These are phyloP conservation scores for Podospora pseudopauciseta DNA, from an alignment of 495 filamentous ascomycete species.

Conservation along the genomic window DNA sequence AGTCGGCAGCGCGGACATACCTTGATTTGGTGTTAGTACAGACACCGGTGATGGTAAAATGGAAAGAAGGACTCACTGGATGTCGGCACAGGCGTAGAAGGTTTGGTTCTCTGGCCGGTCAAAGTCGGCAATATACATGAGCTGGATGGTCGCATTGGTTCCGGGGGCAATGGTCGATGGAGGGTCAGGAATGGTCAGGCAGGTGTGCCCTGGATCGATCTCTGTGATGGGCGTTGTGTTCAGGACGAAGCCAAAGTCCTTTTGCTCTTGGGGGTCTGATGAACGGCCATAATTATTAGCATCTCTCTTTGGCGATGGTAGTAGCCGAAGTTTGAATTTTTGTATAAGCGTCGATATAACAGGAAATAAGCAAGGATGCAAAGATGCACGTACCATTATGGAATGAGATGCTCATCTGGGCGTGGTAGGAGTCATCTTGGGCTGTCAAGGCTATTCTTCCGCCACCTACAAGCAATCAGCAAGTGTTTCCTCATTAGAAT, in stretches of 20 bases:
- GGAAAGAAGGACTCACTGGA: constrained; percentile 13
- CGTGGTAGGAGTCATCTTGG: constrained; percentile 23
- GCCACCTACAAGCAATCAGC: constrained; percentile 11
- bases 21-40: constrained; percentile 14
- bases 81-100: constrained; percentile 52
- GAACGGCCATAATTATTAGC: neutral
- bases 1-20: constrained; percentile 35
- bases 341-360: neutral
- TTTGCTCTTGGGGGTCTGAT: constrained; percentile 22
- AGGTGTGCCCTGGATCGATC: constrained; percentile 46
- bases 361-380: neutral
- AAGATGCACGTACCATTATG: constrained; percentile 11
- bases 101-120: constrained; percentile 46
- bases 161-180: constrained; percentile 33
- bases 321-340: neutral
- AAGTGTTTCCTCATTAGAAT: neutral
- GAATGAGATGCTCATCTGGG: constrained; percentile 20
- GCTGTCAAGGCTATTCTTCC: constrained; percentile 32
- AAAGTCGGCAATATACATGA: constrained; percentile 46
- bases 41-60: neutral
- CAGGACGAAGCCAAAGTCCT: constrained; percentile 31
- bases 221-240: constrained; percentile 34
- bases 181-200: constrained; percentile 41
- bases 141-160: constrained; percentile 48
- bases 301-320: neutral